Conservation (phyloP, 2,329 filamentous ascomycete species). For the Pyricularia sp. region DNA sequence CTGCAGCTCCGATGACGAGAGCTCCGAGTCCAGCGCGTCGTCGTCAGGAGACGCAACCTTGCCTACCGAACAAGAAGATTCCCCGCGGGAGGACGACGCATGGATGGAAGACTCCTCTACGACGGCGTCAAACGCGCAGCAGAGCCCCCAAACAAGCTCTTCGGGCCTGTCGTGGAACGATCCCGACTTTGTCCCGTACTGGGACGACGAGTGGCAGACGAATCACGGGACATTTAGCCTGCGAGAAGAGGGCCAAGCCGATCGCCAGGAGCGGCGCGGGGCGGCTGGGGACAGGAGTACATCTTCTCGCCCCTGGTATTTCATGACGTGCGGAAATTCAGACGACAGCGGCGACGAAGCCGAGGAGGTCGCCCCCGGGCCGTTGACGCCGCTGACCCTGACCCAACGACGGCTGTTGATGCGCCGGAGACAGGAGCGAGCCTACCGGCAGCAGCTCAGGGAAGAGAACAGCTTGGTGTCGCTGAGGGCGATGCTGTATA, state of each 20-base stretch:
- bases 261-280: background rate
- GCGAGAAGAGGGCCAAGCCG: background rate
- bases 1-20: background rate
- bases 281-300: background rate
- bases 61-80: background rate
- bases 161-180: background rate
- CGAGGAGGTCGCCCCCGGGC: background rate
- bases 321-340: background rate
- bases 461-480: background rate
- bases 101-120: background rate
- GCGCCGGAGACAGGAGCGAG: background rate
- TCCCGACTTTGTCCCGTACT: background rate
- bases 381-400: background rate
- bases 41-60: background rate
- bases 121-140: background rate
- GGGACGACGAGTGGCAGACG: background rate
- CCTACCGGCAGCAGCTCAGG: background rate
- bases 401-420: background rate
- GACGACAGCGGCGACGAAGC: background rate
- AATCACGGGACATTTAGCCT: background rate
- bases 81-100: background rate
- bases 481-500: background rate
- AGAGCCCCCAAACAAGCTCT: background rate
- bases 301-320: background rate
- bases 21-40: background rate